Evolutionary conservation across 371 early-diverging fungal species (phyloP).

Genomic region (Mortierella sp.): DNA sequence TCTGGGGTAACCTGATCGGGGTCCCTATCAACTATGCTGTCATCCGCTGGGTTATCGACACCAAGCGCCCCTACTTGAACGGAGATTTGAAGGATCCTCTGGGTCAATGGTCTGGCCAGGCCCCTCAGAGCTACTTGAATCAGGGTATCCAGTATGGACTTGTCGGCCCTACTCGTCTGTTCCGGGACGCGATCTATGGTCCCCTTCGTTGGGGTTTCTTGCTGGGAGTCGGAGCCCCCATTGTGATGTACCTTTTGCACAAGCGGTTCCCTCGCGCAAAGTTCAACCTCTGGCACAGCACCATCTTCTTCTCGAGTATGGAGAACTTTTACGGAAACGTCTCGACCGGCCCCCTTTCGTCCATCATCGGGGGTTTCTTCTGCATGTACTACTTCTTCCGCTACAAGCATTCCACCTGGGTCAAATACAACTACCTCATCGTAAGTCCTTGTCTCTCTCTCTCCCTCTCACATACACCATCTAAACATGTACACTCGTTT

Average conservation of each 20-base stretch:
- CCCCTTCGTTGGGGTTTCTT: constrained; percentile 54
- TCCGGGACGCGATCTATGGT: constrained; percentile 44
- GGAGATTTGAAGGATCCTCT: constrained; percentile 51
- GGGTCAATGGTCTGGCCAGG: constrained; percentile 58
- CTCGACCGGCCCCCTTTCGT: constrained; percentile 55
- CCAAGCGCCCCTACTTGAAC: constrained; percentile 54
- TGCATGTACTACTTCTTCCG: constrained; percentile 58
- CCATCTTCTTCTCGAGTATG: constrained; percentile 59
- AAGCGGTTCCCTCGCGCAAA: constrained; percentile 50
- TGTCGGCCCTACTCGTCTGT: constrained; percentile 56
- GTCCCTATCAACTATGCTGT: constrained; percentile 60
- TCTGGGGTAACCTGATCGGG: constrained; percentile 57
- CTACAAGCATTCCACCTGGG: constrained; percentile 51
- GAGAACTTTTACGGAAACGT: constrained; percentile 58
- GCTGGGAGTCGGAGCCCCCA: constrained; percentile 33
- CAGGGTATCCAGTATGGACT: constrained; percentile 59
- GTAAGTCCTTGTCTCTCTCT: background rate
- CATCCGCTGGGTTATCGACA: constrained; percentile 59
- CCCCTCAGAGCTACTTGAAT: constrained; percentile 52
- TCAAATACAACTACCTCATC: constrained; percentile 58
- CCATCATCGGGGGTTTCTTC: constrained; percentile 56
- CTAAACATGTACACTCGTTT: too few species aligned
- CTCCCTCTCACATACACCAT: background rate
- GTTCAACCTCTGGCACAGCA: constrained; percentile 58
- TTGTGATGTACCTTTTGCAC: constrained; percentile 43